Conservation (phyloP, 306 rosid species). For the Lablab purpureus region DNA sequence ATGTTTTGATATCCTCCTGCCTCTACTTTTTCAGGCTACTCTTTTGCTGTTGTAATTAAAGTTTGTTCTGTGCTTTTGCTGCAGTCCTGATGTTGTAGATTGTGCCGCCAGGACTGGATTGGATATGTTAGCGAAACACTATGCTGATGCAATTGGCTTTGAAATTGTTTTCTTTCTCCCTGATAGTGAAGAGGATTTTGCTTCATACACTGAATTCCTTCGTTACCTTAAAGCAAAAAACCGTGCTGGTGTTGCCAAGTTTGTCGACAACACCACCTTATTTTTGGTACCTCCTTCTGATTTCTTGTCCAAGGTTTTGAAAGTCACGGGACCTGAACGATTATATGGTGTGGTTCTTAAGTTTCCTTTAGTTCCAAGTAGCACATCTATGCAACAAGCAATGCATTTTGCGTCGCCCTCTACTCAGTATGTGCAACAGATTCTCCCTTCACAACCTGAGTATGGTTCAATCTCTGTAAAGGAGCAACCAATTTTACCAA, state of each 20-base stretch:
- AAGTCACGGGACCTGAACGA: conserved; percentile 82
- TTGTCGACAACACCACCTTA: conserved; percentile 77
- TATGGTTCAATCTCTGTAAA: conserved; percentile 56
- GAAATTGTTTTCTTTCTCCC: conserved; percentile 88
- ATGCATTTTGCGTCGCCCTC: conserved; percentile 62
- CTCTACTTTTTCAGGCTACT: conserved; percentile 3
- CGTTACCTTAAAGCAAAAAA: conserved; percentile 71
- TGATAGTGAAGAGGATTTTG: conserved; percentile 88
- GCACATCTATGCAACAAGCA: conserved; percentile 55
- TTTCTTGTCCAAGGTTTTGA: conserved; percentile 75
- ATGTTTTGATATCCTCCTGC: conserved; percentile 15
- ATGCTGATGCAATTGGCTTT: conserved; percentile 79
- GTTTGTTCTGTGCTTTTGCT: conserved; percentile 47
- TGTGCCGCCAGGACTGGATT: conserved; percentile 86
- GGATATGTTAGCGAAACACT: conserved; percentile 82
- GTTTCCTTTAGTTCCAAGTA: conserved; percentile 63
- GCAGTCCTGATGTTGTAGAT: conserved; percentile 84
- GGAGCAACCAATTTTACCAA: conserved; percentile 60
- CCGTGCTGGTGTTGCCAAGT: conserved; percentile 92
- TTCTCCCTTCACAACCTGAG: conserved; percentile 58
- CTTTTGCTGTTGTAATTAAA: conserved; percentile 24
- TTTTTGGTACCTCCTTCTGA: conserved; percentile 93
- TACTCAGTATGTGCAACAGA: conserved; percentile 64
- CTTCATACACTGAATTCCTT: conserved; percentile 88
- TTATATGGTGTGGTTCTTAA: conserved; percentile 84